A percentile compares a stretch with the other conserved stretches of the same genome.
Conservation (phyloP, 179 eudicot genomes). For the Heliamphora pulchella region DNA sequence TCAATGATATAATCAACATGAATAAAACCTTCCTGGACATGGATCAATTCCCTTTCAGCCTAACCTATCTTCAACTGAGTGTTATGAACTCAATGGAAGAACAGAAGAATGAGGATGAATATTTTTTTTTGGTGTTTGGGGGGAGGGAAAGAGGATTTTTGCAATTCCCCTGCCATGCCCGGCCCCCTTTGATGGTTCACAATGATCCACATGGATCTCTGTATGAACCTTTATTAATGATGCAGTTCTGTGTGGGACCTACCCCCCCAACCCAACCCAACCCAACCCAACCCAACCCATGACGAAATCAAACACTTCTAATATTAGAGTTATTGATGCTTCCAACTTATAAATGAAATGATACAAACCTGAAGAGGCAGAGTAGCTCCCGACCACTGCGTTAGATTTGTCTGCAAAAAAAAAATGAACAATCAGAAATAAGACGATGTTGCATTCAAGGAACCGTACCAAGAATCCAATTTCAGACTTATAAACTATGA, state of each 20-base stretch:
- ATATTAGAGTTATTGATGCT: background rate
- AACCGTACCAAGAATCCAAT: background rate
- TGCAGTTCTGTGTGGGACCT: no score
- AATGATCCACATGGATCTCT: background rate
- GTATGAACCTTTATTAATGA: background rate
- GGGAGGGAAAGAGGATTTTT: no score
- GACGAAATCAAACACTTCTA: background rate
- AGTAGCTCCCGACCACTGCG: conserved; percentile 99
- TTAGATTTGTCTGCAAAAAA: conserved; percentile 83
- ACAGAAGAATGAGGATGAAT: no score
- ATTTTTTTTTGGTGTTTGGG: no score
- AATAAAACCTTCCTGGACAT: no score
- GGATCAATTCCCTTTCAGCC: no score
- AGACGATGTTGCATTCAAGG: conserved; percentile 3
- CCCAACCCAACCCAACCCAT: background rate
- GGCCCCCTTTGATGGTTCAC: background rate
- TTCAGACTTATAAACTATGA: conserved; percentile 10
- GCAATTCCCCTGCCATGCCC: no score
- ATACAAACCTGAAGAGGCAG: conserved; percentile 89
- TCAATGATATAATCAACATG: no score
- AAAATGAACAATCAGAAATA: conserved; percentile 18
- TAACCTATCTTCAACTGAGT: no score
- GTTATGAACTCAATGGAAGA: no score
- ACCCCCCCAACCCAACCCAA: no score
- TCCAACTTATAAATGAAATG: background rate